Evolutionary conservation across 1,284 basidiomycete species (phyloP), one percentile per base, ranked within the genome.

Genomic region (Tremellales sp.): DNA sequence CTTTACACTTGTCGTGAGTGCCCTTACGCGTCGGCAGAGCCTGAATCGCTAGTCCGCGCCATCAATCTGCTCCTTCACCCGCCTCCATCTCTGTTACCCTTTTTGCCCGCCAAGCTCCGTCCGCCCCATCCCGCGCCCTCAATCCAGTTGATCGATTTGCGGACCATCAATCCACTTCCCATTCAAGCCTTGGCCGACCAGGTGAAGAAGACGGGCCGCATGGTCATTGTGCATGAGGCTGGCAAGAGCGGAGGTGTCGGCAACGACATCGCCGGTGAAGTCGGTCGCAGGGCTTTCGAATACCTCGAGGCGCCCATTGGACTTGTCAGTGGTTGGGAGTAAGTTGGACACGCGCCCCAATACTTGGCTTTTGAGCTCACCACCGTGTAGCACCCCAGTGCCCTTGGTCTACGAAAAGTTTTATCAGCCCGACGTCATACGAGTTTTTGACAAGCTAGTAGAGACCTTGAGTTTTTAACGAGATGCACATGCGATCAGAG

Each of bases 161-260:
- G 91, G 21, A 90, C 90, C 0, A 85, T 97, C 58, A 75, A 93
- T 25, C 92, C 92, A 0, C 90, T 90, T 84, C 93, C 96, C 60
- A 77, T 88, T 12, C 81, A 87, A 42, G 84, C 83, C 0, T 75
- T 94, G 29, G 78, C 81, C n/a, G 83, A 87, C 66, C 89, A 87
- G 57, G 89, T 93, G 19, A 80, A 80, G 50, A 81, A 84, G 54
- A 93, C 90, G 0, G 87, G 90, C 0, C 76, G 89, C 23, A 78
- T 91, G 49, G 83, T 94, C n/a, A 79, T 94, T 43, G 89, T 93
- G 11, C 91, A 94, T 64, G 90, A 94, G 72, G 91, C 91, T 3
- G 84, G 88, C 2, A 81, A 83, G 64, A 88, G 85, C 3, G 87
- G 83, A 3, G 86, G 90, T 24, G 86, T 85, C n/a, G 89, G 89